These are phyloP conservation scores for Debaryomyces psychrophilus DNA, from an alignment of 1,139 yeast genomes.

Conservation along the genomic window DNA sequence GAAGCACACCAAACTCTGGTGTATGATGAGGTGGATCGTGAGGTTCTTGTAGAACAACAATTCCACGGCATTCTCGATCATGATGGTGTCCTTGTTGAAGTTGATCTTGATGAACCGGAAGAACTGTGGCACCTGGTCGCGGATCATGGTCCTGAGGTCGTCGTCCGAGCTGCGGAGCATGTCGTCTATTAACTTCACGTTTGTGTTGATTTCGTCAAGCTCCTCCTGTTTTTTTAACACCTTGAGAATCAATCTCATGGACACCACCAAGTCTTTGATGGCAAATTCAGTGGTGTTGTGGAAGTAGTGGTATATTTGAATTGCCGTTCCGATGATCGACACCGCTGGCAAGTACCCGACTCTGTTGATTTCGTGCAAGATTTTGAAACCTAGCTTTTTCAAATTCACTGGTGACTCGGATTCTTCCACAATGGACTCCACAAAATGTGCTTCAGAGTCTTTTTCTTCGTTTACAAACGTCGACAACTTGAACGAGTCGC, in stretches of 20 bases:
- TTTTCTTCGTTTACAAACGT: slow-evolving; percentile 24
- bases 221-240: slow-evolving; percentile 28
- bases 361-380: slow-evolving; percentile 45
- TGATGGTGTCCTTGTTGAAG: slow-evolving; percentile 29
- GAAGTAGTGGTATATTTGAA: slow-evolving; percentile 37
- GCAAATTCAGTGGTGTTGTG: slow-evolving; percentile 22
- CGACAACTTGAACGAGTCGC: slow-evolving; percentile 36
- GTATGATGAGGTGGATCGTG: slow-evolving; percentile 44
- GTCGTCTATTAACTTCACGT: slow-evolving; percentile 22
- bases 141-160: slow-evolving; percentile 27
- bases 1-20: slow-evolving; percentile 39
- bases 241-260: slow-evolving; percentile 27
- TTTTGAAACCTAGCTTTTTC: slow-evolving; percentile 46
- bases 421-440: not conserved
- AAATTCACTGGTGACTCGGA: slow-evolving; percentile 29
- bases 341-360: slow-evolving; percentile 41
- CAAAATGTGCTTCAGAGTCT: slow-evolving; percentile 12
- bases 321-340: slow-evolving; percentile 42
- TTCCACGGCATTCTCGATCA: slow-evolving; percentile 42
- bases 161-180: slow-evolving; percentile 17
- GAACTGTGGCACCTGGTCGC: slow-evolving; percentile 35
- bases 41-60: slow-evolving; percentile 49
- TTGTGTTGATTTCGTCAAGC: slow-evolving; percentile 21
- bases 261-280: slow-evolving; percentile 34
- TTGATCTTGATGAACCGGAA: slow-evolving; percentile 40